A percentile compares a stretch with the other conserved stretches of the same genome.
Evolutionary conservation across 2,329 filamentous ascomycete genomes (phyloP).

Genomic region (Trichoderma koningiopsis): DNA sequence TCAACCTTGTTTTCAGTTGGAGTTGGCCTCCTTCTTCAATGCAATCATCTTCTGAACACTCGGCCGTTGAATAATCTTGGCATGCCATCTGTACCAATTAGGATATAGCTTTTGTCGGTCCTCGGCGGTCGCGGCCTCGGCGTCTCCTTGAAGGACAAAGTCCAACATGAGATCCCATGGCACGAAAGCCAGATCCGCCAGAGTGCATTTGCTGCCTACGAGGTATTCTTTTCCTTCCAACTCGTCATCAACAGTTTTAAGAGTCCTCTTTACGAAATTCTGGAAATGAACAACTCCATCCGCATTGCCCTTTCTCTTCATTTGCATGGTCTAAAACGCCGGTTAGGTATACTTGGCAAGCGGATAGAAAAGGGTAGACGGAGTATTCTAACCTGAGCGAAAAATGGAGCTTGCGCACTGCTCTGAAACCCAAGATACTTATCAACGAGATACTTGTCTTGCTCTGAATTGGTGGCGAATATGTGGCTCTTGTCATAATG

Average conservation of each 20-base stretch:
- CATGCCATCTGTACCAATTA: neutral
- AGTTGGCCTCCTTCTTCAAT: neutral
- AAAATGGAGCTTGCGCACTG: neutral
- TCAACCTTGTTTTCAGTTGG: neutral
- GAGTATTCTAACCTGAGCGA: neutral
- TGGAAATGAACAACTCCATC: neutral
- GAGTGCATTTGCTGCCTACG: neutral
- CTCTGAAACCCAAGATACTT: neutral
- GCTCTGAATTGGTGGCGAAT: neutral
- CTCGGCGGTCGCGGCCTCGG: neutral
- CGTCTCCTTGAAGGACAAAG: neutral
- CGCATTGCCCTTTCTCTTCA: neutral
- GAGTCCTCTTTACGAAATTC: neutral
- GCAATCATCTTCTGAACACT: neutral
- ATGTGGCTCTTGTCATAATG: neutral
- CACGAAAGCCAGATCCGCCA: neutral
- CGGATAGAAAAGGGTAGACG: too few relatives aligned
- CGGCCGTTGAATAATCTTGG: neutral
- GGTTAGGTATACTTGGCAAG: neutral
- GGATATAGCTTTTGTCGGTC: neutral
- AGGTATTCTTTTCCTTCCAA: neutral
- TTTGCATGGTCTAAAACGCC: neutral
- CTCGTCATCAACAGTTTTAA: neutral
- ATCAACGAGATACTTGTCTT: neutral
- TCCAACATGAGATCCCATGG: neutral